Conservation (phyloP, 345 rosid genomes). For the Murraya paniculata region DNA sequence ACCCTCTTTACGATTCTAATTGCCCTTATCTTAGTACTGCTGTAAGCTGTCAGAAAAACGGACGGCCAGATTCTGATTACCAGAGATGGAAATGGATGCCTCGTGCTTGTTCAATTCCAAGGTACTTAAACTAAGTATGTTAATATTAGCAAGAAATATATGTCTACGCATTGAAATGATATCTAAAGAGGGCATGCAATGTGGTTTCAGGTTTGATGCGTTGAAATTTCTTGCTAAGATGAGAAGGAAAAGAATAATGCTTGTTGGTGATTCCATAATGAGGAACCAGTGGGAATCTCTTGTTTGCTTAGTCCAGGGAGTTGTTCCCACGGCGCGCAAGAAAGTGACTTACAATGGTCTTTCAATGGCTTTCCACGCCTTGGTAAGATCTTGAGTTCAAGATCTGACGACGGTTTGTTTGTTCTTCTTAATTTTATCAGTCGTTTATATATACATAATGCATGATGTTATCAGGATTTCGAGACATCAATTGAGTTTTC, state of each 20-base stretch:
- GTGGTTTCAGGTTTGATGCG: constrained; percentile 70
- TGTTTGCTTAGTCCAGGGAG: constrained; percentile 88
- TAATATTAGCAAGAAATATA: not conserved
- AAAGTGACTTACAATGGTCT: constrained; percentile 67
- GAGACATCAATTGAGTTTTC: constrained; percentile 77
- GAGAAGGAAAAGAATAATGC: constrained; percentile 81
- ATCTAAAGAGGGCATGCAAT: not conserved
- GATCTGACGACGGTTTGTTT: too few species aligned
- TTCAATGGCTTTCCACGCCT: constrained; percentile 84
- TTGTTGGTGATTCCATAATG: constrained; percentile 95
- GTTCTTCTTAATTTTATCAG: not conserved
- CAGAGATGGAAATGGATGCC: constrained; percentile 96
- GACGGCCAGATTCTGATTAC: constrained; percentile 87
- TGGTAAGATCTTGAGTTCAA: constrained; percentile 37
- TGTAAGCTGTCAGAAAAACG: constrained; percentile 78
- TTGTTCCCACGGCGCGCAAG: constrained; percentile 67
- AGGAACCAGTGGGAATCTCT: constrained; percentile 99
- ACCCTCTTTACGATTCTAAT: constrained; percentile 75
- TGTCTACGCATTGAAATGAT: not conserved
- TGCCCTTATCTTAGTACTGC: constrained; percentile 85
- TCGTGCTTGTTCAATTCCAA: constrained; percentile 65
- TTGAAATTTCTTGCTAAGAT: constrained; percentile 72
- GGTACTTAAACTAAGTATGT: constrained; percentile 36
- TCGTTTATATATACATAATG: not conserved
- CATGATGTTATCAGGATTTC: constrained; percentile 51